Conservation (phyloP, 345 rosid species). For the Mallotus nudiflorus region DNA sequence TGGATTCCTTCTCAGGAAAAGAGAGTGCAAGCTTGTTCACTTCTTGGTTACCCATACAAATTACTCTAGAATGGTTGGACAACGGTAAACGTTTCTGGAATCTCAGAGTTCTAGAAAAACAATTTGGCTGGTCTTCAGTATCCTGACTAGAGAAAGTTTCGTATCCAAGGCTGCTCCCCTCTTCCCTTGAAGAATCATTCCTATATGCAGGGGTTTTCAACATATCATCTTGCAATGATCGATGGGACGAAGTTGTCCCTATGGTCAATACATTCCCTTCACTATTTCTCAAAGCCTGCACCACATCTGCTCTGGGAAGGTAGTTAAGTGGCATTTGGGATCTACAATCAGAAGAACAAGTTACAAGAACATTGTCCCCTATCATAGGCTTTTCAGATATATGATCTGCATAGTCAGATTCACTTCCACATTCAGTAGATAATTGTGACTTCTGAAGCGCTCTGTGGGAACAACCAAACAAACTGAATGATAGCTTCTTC, state of each 20-base stretch:
- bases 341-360: slow-evolving; percentile 36
- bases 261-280: slow-evolving; percentile 76
- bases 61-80: slow-evolving; percentile 21
- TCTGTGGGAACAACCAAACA: slow-evolving; percentile 77
- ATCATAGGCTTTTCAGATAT: slow-evolving; percentile 48
- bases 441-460: slow-evolving; percentile 47
- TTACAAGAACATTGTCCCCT: slow-evolving; percentile 28
- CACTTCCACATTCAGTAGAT: slow-evolving; percentile 37
- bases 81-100: slow-evolving; percentile 29
- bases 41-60: slow-evolving; percentile 19
- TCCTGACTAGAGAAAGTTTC: slow-evolving; percentile 24
- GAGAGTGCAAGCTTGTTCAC: slow-evolving; percentile 38
- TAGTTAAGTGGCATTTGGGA: slow-evolving; percentile 35
- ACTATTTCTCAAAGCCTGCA: slow-evolving; percentile 58
- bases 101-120: slow-evolving; percentile 42
- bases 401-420: slow-evolving; percentile 46
- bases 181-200: slow-evolving; percentile 32
- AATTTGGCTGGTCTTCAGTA: slow-evolving; percentile 38
- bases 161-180: slow-evolving; percentile 21
- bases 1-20: slow-evolving; percentile 27
- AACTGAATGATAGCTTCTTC: slow-evolving; percentile 55
- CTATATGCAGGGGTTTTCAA: slow-evolving; percentile 23
- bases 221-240: slow-evolving; percentile 37
- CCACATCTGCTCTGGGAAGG: slow-evolving; percentile 35
- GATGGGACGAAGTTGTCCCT: slow-evolving; percentile 38